Evolutionary conservation across 1,284 basidiomycete genomes (phyloP).

Genomic region (Athelia sp.): DNA sequence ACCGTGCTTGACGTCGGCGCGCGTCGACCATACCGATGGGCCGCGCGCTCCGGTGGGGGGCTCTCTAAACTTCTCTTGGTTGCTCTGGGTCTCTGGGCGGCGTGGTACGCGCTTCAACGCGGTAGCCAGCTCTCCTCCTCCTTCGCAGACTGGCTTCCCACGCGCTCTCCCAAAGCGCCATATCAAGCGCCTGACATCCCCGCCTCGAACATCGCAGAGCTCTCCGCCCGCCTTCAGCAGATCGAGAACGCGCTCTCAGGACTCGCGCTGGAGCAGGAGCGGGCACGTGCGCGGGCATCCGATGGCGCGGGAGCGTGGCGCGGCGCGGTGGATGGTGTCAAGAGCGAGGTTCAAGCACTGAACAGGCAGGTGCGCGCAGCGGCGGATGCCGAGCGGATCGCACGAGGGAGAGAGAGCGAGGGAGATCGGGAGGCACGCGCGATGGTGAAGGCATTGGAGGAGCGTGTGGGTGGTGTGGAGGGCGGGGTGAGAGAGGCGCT

Average conservation of each 20-base stretch:
- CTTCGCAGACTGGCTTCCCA: not conserved
- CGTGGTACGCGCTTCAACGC: conserved; percentile 33
- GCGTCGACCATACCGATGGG: conserved; percentile 38
- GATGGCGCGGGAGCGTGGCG: conserved; percentile 52
- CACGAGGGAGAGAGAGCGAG: conserved; percentile 13
- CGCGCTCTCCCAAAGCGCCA: conserved; percentile 16
- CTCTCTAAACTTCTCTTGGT: conserved; percentile 37
- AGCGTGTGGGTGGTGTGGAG: conserved; percentile 60
- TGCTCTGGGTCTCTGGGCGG: conserved; percentile 34
- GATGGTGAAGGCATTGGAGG: conserved; percentile 52
- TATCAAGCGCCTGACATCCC: conserved; percentile 52
- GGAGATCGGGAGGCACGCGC: conserved; percentile 53
- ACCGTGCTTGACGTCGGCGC: conserved; percentile 39
- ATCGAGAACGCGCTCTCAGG: conserved; percentile 60
- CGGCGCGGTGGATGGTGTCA: conserved; percentile 41
- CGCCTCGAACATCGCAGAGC: conserved; percentile 63
- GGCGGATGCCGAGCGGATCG: conserved; percentile 19
- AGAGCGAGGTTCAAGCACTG: conserved; percentile 49
- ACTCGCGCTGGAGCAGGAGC: conserved; percentile 50
- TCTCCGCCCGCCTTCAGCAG: conserved; percentile 60
- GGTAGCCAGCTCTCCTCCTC: conserved; percentile 20
- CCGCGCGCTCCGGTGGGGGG: conserved; percentile 23
- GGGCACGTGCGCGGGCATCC: conserved; percentile 38
- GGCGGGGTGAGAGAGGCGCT: conserved; percentile 68
- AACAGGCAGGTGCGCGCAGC: conserved; percentile 46